Conservation (phyloP, 2,329 filamentous ascomycete species). For the Raffaelea albimanens region DNA sequence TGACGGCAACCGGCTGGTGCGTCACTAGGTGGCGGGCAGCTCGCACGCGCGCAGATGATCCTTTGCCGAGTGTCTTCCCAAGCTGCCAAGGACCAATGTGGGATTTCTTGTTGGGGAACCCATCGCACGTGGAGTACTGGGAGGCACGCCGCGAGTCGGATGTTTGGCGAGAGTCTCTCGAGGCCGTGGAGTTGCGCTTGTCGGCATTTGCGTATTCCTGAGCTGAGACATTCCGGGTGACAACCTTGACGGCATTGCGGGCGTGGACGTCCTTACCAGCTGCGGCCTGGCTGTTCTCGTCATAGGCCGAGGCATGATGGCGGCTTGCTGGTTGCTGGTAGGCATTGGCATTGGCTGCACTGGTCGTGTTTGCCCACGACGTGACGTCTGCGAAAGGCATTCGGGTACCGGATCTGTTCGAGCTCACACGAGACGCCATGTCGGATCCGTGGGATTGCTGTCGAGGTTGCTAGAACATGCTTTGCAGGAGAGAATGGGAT, state of each 20-base stretch:
- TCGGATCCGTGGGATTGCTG: neutral
- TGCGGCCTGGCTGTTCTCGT: neutral
- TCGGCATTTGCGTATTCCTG: neutral
- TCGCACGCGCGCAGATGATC: slow-evolving; percentile 80
- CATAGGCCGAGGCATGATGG: neutral
- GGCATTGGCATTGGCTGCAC: slow-evolving; percentile 7
- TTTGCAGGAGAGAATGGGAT: neutral
- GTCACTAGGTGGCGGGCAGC: slow-evolving; percentile 73
- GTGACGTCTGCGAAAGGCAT: slow-evolving; percentile 21
- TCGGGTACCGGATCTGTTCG: slow-evolving; percentile 12
- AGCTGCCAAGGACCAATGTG: slow-evolving; percentile 92
- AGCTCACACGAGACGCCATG: slow-evolving; percentile 17
- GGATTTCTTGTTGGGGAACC: slow-evolving; percentile 40
- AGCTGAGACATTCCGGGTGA: too few relatives aligned
- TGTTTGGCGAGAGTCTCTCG: slow-evolving; percentile 19
- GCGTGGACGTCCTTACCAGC: neutral
- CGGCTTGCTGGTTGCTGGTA: neutral
- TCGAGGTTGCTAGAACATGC: slow-evolving; percentile 4
- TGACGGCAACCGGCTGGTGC: slow-evolving; percentile 78
- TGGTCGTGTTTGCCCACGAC: slow-evolving; percentile 17
- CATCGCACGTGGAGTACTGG: slow-evolving; percentile 21
- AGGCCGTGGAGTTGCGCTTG: slow-evolving; percentile 22
- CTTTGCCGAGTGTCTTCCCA: slow-evolving; percentile 79
- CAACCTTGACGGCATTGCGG: neutral
- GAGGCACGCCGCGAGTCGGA: slow-evolving; percentile 26